Evolutionary conservation across 331 rosid species (phyloP), one percentile per base, ranked within the genome.

Genomic region (Acacia pycnantha): DNA sequence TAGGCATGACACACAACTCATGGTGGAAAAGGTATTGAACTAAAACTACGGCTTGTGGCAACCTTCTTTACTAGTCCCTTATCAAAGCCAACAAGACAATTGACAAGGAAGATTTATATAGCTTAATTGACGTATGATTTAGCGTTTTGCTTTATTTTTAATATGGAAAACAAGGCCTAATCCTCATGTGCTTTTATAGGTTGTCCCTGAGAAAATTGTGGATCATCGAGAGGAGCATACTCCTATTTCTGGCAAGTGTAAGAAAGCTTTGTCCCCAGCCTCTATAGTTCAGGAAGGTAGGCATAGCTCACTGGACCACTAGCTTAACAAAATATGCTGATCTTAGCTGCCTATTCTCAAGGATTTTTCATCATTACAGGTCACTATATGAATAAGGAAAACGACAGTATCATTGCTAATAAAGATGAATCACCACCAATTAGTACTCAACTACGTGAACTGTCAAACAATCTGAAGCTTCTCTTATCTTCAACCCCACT

Each of bases 401-500:
- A 87, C 74, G 67, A 37, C 33, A 46, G 61, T 56, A 41, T 71
- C 50, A 27, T 22, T 68, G 82, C 79, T 72, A 81, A 77, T 22
- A 85, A 69, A 62, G 82, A 77, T 66, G 81, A 27, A 37, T 89
- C 98, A 8, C 97, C 98, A 27, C 91, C 94, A n/a, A 79, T 96
- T 24, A 96, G 97, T 81, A 82, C 77, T 77, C 90, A 89, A 70
- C 50, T 96, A 62, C 91, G 89, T 44, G 97, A 90, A 41, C 68
- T 96, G 69, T 88, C 92, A 35, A 89, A 88, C 75, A 84, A 68
- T 51, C 27, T 89, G 78, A 92, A 85, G 76, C 85, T 77, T 64
- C 75, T 92, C 4, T 72, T 53, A 71, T 86, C 88, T 11, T 77
- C 94, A 66, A 84, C 90, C 79, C 90, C 93, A 13, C 48, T 66